Evolutionary conservation across 495 filamentous ascomycete genomes (phyloP).

Genomic region (Xylaria venustula): DNA sequence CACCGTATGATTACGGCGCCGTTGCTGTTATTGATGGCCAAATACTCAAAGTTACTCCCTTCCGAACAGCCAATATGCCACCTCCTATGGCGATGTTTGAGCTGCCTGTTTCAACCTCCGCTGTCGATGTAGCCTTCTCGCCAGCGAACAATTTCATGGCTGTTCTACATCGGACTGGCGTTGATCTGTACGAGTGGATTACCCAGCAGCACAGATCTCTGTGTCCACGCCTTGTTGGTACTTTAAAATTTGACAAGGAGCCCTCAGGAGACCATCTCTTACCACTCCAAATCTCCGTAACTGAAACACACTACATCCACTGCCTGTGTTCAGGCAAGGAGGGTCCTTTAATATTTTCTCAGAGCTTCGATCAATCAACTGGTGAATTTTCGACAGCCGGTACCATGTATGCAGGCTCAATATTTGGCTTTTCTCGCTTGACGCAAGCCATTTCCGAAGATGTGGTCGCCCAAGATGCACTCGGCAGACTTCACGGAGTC

Average conservation of each 20-base stretch:
- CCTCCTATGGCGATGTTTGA: constrained; percentile 90
- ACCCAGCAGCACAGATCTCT: constrained; percentile 42
- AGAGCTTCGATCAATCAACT: constrained; percentile 22
- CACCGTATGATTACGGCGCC: constrained; percentile 76
- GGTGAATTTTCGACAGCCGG: constrained; percentile 27
- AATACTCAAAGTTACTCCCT: constrained; percentile 78
- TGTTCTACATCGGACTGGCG: constrained; percentile 61
- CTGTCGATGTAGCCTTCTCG: constrained; percentile 73
- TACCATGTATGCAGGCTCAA: constrained; percentile 27
- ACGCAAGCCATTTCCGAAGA: constrained; percentile 33
- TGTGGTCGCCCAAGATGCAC: constrained; percentile 37
- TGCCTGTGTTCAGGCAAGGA: constrained; percentile 24
- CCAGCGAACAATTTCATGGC: constrained; percentile 65
- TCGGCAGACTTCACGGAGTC: constrained; percentile 35
- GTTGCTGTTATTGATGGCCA: constrained; percentile 87
- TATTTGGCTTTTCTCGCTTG: constrained; percentile 33
- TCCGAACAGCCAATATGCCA: constrained; percentile 79
- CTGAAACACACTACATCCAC: constrained; percentile 26
- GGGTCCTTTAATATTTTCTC: constrained; percentile 23
- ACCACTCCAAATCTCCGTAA: constrained; percentile 27
- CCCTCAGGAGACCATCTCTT: constrained; percentile 13
- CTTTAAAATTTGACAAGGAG: constrained; percentile 21
- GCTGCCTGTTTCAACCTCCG: constrained; percentile 58
- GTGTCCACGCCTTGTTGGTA: constrained; percentile 29
- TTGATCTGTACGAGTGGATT: constrained; percentile 66